These are phyloP conservation scores for Bacidia gigantensis DNA, from an alignment of 495 filamentous ascomycete species.

Conservation along the genomic window DNA sequence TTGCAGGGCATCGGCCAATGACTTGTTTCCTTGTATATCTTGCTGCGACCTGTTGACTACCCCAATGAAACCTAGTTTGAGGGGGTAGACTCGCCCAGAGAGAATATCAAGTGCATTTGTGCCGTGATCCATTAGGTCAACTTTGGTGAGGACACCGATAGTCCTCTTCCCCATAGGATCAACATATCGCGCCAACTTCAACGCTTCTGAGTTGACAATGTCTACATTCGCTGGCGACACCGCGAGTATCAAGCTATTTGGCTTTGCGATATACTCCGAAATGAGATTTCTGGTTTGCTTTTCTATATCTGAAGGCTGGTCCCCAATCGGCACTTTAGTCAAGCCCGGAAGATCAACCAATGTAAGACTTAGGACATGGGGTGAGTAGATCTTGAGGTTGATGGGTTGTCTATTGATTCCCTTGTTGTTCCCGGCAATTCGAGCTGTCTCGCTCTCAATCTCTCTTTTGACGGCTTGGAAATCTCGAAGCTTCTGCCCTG, in stretches of 20 bases:
- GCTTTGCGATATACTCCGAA: slow-evolving; percentile 96
- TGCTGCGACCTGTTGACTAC: slow-evolving; percentile 97
- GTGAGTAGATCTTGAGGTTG: slow-evolving; percentile 97
- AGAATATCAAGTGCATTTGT: slow-evolving; percentile 97
- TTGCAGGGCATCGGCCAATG: slow-evolving; percentile 75
- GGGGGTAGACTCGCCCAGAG: slow-evolving; percentile 85
- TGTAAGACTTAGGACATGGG: slow-evolving; percentile 90
- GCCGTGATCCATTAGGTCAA: slow-evolving; percentile 98
- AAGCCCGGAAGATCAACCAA: slow-evolving; percentile 91
- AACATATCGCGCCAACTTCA: slow-evolving; percentile 94
- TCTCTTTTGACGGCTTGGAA: slow-evolving; percentile 88
- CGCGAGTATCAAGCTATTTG: slow-evolving; percentile 94
- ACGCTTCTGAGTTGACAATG: slow-evolving; percentile 92
- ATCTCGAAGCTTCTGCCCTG: slow-evolving; percentile 78
- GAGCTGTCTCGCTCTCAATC: slow-evolving; percentile 90
- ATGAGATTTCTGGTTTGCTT: slow-evolving; percentile 97
- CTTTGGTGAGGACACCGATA: slow-evolving; percentile 93
- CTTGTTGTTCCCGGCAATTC: slow-evolving; percentile 95
- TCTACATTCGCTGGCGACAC: slow-evolving; percentile 98
- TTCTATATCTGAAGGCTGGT: slow-evolving; percentile 96
- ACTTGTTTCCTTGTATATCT: slow-evolving; percentile 92
- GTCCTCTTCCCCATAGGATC: slow-evolving; percentile 90
- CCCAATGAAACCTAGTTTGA: slow-evolving; percentile 96
- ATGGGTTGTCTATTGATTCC: slow-evolving; percentile 96
- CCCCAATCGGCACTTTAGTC: slow-evolving; percentile 97